Evolutionary conservation across 2,329 filamentous ascomycete species (phyloP), one percentile per base, ranked within the genome.

Genomic region (Phyllosticta capitalensis): DNA sequence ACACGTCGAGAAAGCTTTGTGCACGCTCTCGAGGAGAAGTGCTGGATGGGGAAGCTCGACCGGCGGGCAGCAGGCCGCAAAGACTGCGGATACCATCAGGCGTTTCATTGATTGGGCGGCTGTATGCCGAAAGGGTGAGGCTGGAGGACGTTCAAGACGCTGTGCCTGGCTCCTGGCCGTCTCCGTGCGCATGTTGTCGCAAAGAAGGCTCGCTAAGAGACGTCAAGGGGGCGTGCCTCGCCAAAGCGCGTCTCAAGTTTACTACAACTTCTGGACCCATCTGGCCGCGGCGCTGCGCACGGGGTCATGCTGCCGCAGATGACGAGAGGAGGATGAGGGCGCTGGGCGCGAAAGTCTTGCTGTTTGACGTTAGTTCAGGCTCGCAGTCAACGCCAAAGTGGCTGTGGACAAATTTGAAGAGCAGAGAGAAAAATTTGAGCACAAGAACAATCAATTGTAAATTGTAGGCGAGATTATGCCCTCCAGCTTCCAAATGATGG

Each of bases 181-280:
- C 57, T 59, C 57, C 57, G 52, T 54, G 57, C 56, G 56, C 56
- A 58, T 28, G 28, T 58, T 49, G 50, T 58, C 50, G 52, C 52
- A 50, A 30, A 52, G 50, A 17, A 52, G 50, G 50, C 20, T 52
- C 50, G 50, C 50, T 52, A 52, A 52, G 17, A 45, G 38, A 45
- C 38, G 38, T 45, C 38, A 45, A 45, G 38, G 38, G 38, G 38
- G 14, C 38, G 14, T 45, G 38, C 38, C 38, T 45, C 21, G 52
- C 58, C 53, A 53, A 48, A 17, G 21, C 28, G 5, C 21, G 58
- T 60, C 58, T 60, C 58, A 60, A 10, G 50, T 60, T 60, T 30
- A 60, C 54, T 22, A n/a, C 33, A 49, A 55, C 53, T 55, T 55
- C 48, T 60, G 56, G 33, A 28, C 6, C 56, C 33, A 24, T n/a